Base-by-base conservation (phyloP, 495 filamentous ascomycete species). In the Daldinia loculata region DNA sequence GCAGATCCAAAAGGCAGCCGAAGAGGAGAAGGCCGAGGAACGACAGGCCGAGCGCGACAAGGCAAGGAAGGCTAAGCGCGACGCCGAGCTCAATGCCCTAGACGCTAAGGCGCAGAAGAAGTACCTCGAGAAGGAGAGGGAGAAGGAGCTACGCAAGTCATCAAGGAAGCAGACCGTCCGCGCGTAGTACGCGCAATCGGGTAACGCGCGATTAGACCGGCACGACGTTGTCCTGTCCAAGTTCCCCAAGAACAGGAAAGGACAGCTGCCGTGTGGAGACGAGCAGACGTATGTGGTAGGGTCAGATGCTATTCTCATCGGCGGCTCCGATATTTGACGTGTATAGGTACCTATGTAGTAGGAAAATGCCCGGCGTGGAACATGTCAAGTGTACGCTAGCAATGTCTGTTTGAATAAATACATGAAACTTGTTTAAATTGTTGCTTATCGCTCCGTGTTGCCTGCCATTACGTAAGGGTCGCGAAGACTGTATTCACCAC, bases 11-110 rank as follows among this genome's bases (percentile, higher is more conserved):
- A 92, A 91, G 74, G 83, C 86, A 2, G 92, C 91, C 56, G 94
- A 98, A 72, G 93, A 93, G n/a, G 93, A 96, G 80, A 94, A 95
- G 84, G 91, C 92, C 53, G 95, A 97, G 83, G 96, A 98, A 86
- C 84, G 93, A 39, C 86, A 87, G 69, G 63, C 87, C 6, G 88
- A 93, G 74, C 86, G 88, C 17, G 95, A 98, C 79, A 93, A 92
- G 85, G 81, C 87, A 73, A 96, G 93, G 86, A 98, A 96, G 85
- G 88, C 93, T 74, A 93, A 97, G 86, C 85, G 95, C n/a, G 95
- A 99, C 75, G 84, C 87, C 56, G 85, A 89, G 81, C 82, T 99
- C 58, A 92, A 90, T 75, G 86, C 87, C 8, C 88, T 99, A 84
- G 93, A 88, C 69, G 94, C 95, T 19, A 94, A 97, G 72, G 93